Evolutionary conservation across 1,284 basidiomycete species (phyloP), one percentile per base, ranked within the genome.

Genomic region (Fomitiporia mediterranea): DNA sequence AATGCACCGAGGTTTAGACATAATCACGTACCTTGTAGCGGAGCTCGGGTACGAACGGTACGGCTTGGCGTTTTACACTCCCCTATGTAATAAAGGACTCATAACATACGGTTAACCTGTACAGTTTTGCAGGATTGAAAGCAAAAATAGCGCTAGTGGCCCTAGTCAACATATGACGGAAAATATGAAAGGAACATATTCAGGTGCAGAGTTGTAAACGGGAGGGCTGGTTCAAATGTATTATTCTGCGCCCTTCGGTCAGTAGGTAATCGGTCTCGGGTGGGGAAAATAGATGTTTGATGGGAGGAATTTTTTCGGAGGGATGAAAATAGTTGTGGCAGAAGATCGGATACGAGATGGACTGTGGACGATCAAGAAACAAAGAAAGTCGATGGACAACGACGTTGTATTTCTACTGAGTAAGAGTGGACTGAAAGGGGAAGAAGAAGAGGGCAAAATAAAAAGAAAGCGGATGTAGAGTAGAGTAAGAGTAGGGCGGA

Each of bases 321-420:
- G 25, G 25, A 40, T 13, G 13, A n/a, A 40, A 17, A 40, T 19
- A n/a, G 39, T 13, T 6, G 32, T 6, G n/a, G 19, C 5, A 15
- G 1, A 6, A 30, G 28, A 28, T 27, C 27, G 15, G 17, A 3
- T 28, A 28, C 23, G 25, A 28, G 44, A 46, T 38, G n/a, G n/a
- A n/a, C n/a, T 9, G 19, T 11, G 7, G 17, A 43, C 15, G 42
- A 43, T 43, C 35, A 37, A 37, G 15, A 27, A 11, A 43, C 21
- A 13, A 3, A 19, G 39, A 21, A 42, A 23, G 42, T 11, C 19
- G 27, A 43, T 43, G 42, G 27, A 43, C 27, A 23, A 23, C 21
- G 17, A 43, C 42, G 7, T 43, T 43, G 42, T 43, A 43, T 43
- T 43, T n/a, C n/a, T n/a, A n/a, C n/a, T n/a, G n/a, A n/a, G n/a